Percentiles rank a stretch among this genome's conserved stretches.
Conservation (phyloP, 108 stramenopile genomes). For the Nitzschia palea region DNA sequence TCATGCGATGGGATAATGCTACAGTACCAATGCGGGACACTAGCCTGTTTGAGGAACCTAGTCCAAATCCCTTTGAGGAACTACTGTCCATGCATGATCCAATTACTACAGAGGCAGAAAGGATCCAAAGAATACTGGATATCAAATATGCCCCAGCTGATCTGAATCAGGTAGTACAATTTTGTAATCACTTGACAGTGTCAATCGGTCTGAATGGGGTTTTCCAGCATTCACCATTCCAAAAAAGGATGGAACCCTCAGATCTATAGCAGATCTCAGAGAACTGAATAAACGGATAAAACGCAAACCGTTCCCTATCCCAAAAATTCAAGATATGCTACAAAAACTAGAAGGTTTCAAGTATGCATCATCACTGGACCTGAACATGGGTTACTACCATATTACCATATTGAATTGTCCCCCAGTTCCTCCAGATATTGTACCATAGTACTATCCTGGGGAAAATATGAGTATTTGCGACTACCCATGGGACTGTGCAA, state of each 20-base stretch:
- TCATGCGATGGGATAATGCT: no score
- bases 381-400: conserved; percentile 38
- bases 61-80: no score
- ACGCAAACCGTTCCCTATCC: conserved; percentile 28
- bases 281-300: conserved; percentile 38
- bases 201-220: conserved; percentile 24
- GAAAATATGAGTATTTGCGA: conserved; percentile 19
- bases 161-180: no score
- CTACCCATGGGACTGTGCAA: conserved; percentile 25
- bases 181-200: no score
- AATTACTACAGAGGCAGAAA: no score
- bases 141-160: no score
- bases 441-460: conserved; percentile 28
- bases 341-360: conserved; percentile 13
- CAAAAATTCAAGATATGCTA: conserved; percentile 42
- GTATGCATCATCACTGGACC: conserved; percentile 34
- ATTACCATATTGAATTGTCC: conserved; percentile 29
- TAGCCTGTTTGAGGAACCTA: no score
- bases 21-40: no score
- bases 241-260: conserved; percentile 6
- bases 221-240: not conserved
- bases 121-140: no score
- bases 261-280: conserved; percentile 30
- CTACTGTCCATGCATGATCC: no score
- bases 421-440: conserved; percentile 15